Evolutionary conservation across 164 flowering plant species (phyloP).

Genomic region (Magnolia officinalis): DNA sequence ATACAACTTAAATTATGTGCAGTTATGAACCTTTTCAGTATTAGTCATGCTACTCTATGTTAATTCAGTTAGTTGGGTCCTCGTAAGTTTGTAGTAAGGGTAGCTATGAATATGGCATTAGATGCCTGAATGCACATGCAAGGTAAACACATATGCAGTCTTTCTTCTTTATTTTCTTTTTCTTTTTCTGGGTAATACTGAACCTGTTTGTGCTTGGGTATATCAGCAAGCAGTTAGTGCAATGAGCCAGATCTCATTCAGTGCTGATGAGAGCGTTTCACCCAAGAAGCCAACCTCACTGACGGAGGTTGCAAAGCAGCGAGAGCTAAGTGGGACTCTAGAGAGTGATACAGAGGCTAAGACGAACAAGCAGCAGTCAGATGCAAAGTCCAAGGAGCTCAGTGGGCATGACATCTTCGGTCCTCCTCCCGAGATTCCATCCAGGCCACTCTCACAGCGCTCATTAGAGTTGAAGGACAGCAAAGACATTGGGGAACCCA

Average conservation of each 20-base stretch:
- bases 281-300: slow-evolving; percentile 74
- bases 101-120: neutral
- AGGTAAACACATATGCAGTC: neutral
- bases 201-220: neutral
- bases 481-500: slow-evolving; percentile 59
- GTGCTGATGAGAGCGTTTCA: slow-evolving; percentile 63
- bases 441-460: slow-evolving; percentile 51
- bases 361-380: slow-evolving; percentile 59
- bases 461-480: slow-evolving; percentile 51
- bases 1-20: neutral
- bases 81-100: neutral
- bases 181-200: no score
- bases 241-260: slow-evolving; percentile 90
- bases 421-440: slow-evolving; percentile 74
- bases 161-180: neutral
- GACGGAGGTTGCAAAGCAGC: slow-evolving; percentile 92
- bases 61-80: neutral
- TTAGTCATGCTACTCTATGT: neutral
- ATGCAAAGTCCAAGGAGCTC: slow-evolving; percentile 85
- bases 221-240: slow-evolving; percentile 76
- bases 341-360: slow-evolving; percentile 62
- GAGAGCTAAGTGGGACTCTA: slow-evolving; percentile 83
- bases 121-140: neutral
- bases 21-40: neutral
- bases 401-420: slow-evolving; percentile 92